These are phyloP conservation scores for Daldinia sp. DNA, from an alignment of 2,329 filamentous ascomycete genomes.

Conservation along the genomic window DNA sequence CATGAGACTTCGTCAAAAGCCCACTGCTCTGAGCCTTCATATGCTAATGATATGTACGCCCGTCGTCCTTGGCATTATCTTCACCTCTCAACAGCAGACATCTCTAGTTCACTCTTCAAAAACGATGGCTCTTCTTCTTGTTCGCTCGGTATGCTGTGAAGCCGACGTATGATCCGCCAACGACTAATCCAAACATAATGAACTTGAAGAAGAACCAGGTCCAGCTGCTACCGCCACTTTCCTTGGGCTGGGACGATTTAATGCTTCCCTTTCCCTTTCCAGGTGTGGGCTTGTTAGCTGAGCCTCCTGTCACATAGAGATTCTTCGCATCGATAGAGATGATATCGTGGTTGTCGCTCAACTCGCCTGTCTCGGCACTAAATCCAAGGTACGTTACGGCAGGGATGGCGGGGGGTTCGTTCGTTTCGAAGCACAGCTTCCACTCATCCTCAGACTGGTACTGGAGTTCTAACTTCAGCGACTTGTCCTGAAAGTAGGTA, in stretches of 20 bases:
- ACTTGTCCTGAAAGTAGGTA: conserved; percentile 97
- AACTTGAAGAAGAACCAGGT: conserved; percentile 81
- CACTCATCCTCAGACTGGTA: conserved; percentile 93
- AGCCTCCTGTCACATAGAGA: conserved; percentile 76
- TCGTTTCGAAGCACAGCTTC: conserved; percentile 87
- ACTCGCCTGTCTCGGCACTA: conserved; percentile 91
- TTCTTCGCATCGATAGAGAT: conserved; percentile 88
- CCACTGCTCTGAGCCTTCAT: conserved; percentile 34
- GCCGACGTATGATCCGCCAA: conserved; percentile 84
- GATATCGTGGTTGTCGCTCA: conserved; percentile 98
- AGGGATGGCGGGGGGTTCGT: conserved; percentile 80
- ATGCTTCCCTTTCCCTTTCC: conserved; percentile 56
- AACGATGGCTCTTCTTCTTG: conserved; percentile 69
- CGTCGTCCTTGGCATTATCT: conserved; percentile 21
- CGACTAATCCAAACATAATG: conserved; percentile 76
- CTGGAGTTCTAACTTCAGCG: conserved; percentile 88
- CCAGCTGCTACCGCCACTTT: conserved; percentile 63
- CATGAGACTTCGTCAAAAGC: conserved; percentile 37
- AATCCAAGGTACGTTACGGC: conserved; percentile 80
- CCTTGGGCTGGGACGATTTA: conserved; percentile 54
- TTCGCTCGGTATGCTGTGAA: conserved; percentile 84
- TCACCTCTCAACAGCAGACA: conserved; percentile 16
- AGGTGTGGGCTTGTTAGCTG: conserved; percentile 56
- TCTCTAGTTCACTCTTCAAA: conserved; percentile 54
- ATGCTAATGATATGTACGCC: conserved; percentile 46